Conservation (phyloP, 441 rosid genomes). For the Erysimum pusillum region DNA sequence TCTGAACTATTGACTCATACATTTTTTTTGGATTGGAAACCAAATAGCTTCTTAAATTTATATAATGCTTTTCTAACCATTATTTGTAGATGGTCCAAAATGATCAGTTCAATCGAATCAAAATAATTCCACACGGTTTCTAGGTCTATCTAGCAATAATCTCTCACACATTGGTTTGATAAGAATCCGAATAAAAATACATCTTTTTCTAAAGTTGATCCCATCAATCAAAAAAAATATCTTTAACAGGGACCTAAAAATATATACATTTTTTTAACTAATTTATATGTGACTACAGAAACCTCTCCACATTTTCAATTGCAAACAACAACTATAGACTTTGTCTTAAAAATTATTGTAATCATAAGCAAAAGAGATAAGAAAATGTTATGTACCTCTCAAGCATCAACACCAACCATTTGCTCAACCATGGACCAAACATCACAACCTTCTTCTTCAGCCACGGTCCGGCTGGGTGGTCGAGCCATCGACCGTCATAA, state of each 20-base stretch:
- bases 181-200: constrained; percentile 41
- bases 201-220: constrained; percentile 34
- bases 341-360: not conserved
- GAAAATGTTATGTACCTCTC: constrained; percentile 71
- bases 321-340: not conserved
- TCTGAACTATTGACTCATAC: not conserved
- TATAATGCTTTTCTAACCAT: not conserved
- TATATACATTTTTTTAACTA: not conserved
- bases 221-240: constrained; percentile 21
- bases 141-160: constrained; percentile 15
- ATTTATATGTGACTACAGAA: constrained; percentile 28
- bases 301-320: not conserved
- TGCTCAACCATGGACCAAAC: constrained; percentile 59
- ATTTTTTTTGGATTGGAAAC: not conserved
- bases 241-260: constrained; percentile 7
- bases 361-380: not conserved
- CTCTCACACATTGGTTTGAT: constrained; percentile 30
- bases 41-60: too few species aligned
- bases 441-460: constrained; percentile 50
- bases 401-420: constrained; percentile 73
- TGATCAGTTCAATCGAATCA: constrained; percentile 3
- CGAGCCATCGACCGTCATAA: constrained; percentile 91
- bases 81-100: constrained; percentile 19
- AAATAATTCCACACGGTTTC: constrained; percentile 37
- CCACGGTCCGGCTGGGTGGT: constrained; percentile 65